Conservation (phyloP, 2,329 filamentous ascomycete genomes). For the Plenodomus lindquistii region DNA sequence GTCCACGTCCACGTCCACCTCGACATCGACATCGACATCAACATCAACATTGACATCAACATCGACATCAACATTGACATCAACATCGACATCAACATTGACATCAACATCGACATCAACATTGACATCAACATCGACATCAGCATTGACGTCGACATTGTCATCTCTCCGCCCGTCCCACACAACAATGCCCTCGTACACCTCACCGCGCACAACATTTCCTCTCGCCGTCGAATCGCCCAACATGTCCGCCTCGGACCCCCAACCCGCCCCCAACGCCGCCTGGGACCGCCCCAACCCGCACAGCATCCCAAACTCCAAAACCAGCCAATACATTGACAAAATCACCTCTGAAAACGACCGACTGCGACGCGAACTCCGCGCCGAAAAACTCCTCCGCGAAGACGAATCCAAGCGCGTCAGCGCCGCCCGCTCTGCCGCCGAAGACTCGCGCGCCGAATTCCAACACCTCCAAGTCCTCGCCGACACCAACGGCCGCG, state of each 20-base stretch:
- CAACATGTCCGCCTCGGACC: slow-evolving; percentile 24
- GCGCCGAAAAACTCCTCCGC: slow-evolving; percentile 51
- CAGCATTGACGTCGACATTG: slow-evolving; percentile 16
- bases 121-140: no score
- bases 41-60: slow-evolving; percentile 7
- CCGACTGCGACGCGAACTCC: slow-evolving; percentile 69
- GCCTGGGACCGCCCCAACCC: slow-evolving; percentile 36
- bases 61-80: slow-evolving; percentile 23
- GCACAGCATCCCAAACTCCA: slow-evolving; percentile 36
- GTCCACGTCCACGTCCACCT: slow-evolving; percentile 37
- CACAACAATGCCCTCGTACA: slow-evolving; percentile 33
- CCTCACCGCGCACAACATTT: slow-evolving; percentile 34
- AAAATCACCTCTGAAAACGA: slow-evolving; percentile 81
- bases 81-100: slow-evolving; percentile 22
- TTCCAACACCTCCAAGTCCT: slow-evolving; percentile 72
- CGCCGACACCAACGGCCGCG: slow-evolving; percentile 70
- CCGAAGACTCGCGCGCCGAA: slow-evolving; percentile 68
- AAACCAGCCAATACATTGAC: slow-evolving; percentile 63
- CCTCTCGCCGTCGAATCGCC: slow-evolving; percentile 37
- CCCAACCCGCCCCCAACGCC: slow-evolving; percentile 6
- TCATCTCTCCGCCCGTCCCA: slow-evolving; percentile 15
- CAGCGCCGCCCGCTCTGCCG: slow-evolving; percentile 70
- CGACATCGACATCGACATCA: neutral
- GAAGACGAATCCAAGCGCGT: slow-evolving; percentile 73
- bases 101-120: slow-evolving; percentile 36